Conservation (phyloP, 306 rosid genomes). For the Spatholobus suberectus region DNA sequence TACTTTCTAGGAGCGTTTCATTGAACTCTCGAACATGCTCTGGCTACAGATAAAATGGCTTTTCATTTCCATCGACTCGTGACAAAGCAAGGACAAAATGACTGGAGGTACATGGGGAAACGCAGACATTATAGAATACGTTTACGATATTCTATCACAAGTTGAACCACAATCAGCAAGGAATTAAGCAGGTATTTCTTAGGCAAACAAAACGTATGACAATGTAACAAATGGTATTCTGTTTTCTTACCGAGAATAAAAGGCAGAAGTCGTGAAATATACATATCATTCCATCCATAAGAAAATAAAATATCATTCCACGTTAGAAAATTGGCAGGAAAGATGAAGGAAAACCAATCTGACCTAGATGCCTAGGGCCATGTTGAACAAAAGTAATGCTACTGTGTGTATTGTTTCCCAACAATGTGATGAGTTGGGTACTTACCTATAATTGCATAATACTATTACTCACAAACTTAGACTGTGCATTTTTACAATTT, state of each 20-base stretch:
- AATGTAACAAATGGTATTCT: background rate
- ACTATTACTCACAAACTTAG: conserved; percentile 8
- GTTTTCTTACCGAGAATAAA: background rate
- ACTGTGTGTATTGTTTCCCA: conserved; percentile 25
- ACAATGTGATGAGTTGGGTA: conserved; percentile 22
- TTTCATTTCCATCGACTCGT: background rate
- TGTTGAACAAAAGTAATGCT: conserved; percentile 23
- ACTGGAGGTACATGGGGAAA: background rate
- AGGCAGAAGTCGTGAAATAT: background rate
- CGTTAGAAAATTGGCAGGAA: conserved; percentile 16
- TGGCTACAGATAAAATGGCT: background rate
- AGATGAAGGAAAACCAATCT: background rate
- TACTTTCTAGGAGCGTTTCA: too few relatives aligned
- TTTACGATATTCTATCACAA: background rate
- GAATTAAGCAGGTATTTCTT: background rate
- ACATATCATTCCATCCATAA: conserved; percentile 9
- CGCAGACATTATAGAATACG: background rate
- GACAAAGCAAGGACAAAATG: background rate
- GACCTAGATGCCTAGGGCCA: conserved; percentile 17
- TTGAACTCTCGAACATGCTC: background rate
- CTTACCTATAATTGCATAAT: conserved; percentile 11
- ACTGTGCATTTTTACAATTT: conserved; percentile 37
- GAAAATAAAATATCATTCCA: background rate
- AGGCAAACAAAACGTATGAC: background rate
- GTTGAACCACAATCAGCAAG: background rate